Evolutionary conservation across 2,329 filamentous ascomycete genomes (phyloP), one percentile per base, ranked within the genome.

Genomic region (Cryphonectria japonica): DNA sequence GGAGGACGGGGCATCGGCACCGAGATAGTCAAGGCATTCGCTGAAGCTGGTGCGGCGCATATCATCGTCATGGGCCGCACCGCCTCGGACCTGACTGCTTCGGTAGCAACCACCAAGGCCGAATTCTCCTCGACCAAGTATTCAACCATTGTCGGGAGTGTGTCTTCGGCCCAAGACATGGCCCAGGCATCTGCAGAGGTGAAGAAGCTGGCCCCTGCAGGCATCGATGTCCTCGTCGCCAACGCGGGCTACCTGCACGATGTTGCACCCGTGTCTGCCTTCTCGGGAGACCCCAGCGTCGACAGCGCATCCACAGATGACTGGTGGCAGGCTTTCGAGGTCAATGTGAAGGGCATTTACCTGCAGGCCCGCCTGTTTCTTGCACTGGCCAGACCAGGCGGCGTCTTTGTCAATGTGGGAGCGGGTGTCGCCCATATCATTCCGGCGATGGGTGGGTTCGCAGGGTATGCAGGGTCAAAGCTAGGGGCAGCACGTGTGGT

Each of bases 1-100:
- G 86, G 83, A 54, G 85, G 81, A 11, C 82, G 85, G 16, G 85
- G 86, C 11, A 78, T 88, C 1, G 86, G 86, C 26, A 83, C 87
- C 57, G 83, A 82, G 26, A 80, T 87, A 16, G 83, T 85, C 3
- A 78, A 79, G 46, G 86, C 84, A 5, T 80, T 87, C 3, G 76
- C 85, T 52, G 84, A 86, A 73, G 83, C 84, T 22, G 84, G 85
- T n/a, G 85, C 84, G 6, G 84, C 86, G 1, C 84, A 82, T 65
- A 80, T 90, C 6, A 83, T 89, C 59, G 80, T 90, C 4, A 67
- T 80, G 0, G 81, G 78, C 2, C 79, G 82, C 41, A 76, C 72
- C 1, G 54, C 66, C 2, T 29, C 67, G 1, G 68, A 74, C 2
- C 77, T 83, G 0, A 50, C 77, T 0, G 64, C 74, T 0, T 1